Conservation (phyloP, 208 protist genomes). For the Trypanosoma mega region DNA sequence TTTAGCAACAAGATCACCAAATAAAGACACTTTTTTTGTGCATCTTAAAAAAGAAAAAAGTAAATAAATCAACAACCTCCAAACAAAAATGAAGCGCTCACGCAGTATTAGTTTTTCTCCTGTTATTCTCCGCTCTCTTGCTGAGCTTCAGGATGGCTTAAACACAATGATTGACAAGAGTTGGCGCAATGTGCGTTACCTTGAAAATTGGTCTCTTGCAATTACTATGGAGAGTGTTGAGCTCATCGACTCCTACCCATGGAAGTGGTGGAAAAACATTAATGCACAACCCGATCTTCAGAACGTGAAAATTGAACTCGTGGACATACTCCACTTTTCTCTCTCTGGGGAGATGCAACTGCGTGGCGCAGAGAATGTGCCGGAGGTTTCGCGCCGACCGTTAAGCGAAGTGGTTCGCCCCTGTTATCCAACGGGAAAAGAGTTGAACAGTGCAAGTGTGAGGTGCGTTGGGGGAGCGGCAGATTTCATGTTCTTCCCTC, state of each 20-base stretch:
- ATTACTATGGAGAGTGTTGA: slow-evolving; percentile 88
- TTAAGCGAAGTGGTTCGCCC: slow-evolving; percentile 27
- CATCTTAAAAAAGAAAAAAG: slow-evolving; percentile 6
- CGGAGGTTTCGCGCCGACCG: slow-evolving; percentile 20
- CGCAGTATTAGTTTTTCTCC: slow-evolving; percentile 29
- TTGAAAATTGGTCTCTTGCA: slow-evolving; percentile 87
- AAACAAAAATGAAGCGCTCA: slow-evolving; percentile 44
- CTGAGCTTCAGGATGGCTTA: slow-evolving; percentile 80
- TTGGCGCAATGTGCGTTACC: slow-evolving; percentile 61
- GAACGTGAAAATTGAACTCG: slow-evolving; percentile 90
- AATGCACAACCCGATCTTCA: slow-evolving; percentile 64
- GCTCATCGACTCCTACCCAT: slow-evolving; percentile 91
- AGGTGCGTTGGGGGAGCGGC: slow-evolving; percentile 30
- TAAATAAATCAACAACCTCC: not conserved
- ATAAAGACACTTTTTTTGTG: too few species aligned
- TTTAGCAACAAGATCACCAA: too few species aligned
- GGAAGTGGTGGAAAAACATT: slow-evolving; percentile 94
- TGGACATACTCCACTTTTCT: slow-evolving; percentile 91
- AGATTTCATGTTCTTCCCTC: slow-evolving; percentile 64
- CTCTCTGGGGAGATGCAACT: slow-evolving; percentile 86
- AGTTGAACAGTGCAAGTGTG: slow-evolving; percentile 15
- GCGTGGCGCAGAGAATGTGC: slow-evolving; percentile 26
- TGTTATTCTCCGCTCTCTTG: slow-evolving; percentile 55
- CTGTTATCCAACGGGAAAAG: slow-evolving; percentile 3
- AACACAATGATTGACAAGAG: slow-evolving; percentile 74